Evolutionary conservation across 163 green algal species (phyloP).

Genomic region (Scenedesmus sp.): DNA sequence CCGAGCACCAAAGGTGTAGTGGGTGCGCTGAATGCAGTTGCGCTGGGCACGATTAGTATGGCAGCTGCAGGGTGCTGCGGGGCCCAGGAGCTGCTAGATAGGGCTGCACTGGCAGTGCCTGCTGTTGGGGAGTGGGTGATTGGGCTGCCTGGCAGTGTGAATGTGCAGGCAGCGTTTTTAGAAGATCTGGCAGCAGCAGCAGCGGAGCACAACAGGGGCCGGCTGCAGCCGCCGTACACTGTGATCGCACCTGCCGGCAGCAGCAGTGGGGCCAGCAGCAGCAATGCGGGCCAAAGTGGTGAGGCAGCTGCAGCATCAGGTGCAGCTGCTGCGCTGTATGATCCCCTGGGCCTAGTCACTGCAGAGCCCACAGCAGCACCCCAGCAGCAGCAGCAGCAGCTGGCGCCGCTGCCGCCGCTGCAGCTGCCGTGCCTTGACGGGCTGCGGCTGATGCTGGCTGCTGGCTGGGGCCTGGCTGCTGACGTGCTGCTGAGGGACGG

Average conservation of each 20-base stretch:
- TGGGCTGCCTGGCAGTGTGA: slow-evolving; percentile 31
- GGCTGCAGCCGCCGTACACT: background rate
- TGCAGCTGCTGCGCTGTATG: slow-evolving; percentile 1
- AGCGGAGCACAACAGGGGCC: slow-evolving; percentile 36
- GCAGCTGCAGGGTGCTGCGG: slow-evolving; percentile 13
- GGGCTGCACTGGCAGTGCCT: slow-evolving; percentile 20
- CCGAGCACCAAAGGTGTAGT: background rate
- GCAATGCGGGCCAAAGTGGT: background rate
- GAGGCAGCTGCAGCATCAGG: background rate
- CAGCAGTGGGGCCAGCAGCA: background rate
- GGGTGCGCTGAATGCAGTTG: slow-evolving; percentile 29
- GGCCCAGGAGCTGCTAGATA: slow-evolving; percentile 15
- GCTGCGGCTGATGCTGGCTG: slow-evolving; percentile 34
- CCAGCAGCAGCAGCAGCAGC: background rate
- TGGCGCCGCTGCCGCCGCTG: background rate
- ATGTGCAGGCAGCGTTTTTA: slow-evolving; percentile 26
- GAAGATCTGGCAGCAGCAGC: slow-evolving; percentile 46
- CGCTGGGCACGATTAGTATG: slow-evolving; percentile 21
- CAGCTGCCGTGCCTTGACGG: slow-evolving; percentile 38
- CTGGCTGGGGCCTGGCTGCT: slow-evolving; percentile 22
- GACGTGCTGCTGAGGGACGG: slow-evolving; percentile 35
- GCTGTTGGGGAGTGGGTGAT: slow-evolving; percentile 35
- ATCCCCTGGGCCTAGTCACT: slow-evolving; percentile 20
- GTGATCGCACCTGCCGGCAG: no score
- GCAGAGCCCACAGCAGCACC: background rate